Conservation (phyloP, 169 alveolate genomes). For the Ichthyophthirius multifiliis region DNA sequence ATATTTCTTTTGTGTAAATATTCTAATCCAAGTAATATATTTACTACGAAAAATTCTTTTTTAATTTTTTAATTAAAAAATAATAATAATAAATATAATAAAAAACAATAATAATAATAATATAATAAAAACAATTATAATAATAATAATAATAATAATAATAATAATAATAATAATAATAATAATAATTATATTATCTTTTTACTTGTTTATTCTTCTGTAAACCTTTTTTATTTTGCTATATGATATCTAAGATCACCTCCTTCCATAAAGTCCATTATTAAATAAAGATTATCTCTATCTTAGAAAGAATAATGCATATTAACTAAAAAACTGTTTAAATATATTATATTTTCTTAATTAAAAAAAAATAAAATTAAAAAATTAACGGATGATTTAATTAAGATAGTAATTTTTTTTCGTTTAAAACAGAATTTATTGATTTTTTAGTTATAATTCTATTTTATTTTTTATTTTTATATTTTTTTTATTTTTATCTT, state of each 20-base stretch:
- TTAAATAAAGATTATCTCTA: constrained; percentile 51
- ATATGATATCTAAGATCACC: constrained; percentile 70
- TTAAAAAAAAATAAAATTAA: constrained; percentile 17
- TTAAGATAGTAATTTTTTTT: constrained; percentile 47
- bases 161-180: background rate
- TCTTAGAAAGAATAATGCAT: constrained; percentile 63
- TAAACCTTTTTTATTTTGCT: constrained; percentile 45
- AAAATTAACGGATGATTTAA: constrained; percentile 44
- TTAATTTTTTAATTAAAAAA: background rate
- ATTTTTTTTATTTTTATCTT: background rate
- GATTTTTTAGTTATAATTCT: constrained; percentile 40
- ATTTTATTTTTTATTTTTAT: background rate
- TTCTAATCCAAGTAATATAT: constrained; percentile 73
- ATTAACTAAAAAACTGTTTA: constrained; percentile 44
- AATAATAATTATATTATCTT: too few relatives aligned
- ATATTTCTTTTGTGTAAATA: constrained; percentile 73
- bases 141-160: background rate
- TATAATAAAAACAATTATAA: too few relatives aligned
- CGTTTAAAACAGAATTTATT: constrained; percentile 56
- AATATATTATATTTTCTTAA: too few relatives aligned
- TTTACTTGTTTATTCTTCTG: constrained; percentile 54
- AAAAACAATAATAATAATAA: background rate
- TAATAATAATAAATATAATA: background rate
- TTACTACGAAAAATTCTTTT: constrained; percentile 66
- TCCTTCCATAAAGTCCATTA: constrained; percentile 63